Evolutionary conservation across 202 grass and related monocot genomes (phyloP), one percentile per base, ranked within the genome.

Genomic region (Zoysia matrella): DNA sequence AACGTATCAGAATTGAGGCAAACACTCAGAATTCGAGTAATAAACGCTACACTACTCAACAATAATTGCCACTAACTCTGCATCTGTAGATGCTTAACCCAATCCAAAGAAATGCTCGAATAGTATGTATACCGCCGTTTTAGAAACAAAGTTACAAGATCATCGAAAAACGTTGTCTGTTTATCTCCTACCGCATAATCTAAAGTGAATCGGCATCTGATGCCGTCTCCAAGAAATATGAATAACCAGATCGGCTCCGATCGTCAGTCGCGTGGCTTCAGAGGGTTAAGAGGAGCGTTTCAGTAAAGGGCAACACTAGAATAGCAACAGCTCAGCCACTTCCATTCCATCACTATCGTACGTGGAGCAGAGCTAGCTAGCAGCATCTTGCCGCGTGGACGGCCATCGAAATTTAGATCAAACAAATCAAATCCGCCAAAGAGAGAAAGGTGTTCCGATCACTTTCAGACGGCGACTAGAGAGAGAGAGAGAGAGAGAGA

Each of bases 371-470:
- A 36, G 30, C 30, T 36, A 36, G 30, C 30, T 36, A 1, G 30
- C 30, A 1, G 30, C 30, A 36, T 36, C 30, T 36, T 36, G 30
- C 41, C 22, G 5, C 4, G 14, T 46, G 4, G 69, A 69, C 76
- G 64, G 55, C 62, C 76, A 58, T 68, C 2, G 7, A 64, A 52
- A 10, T 30, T 22, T 42, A 13, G 72, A 48, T 57, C 67, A 76
- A 52, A 70, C 13, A 14, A 76, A 76, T 63, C 13, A 14, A 76
- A 76, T 71, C 53, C 18, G 2, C 16, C 52, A 40, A 47, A 64
- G 44, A 14, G 18, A 51, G 14, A 44, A 81, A 81, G 64, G 49
- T 44, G 57, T 65, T 65, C 57, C 64, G 39, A 22, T 81, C 77
- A 43, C 77, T 67, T 64, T 81, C 76, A 51, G 12, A 5, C 45